These are phyloP conservation scores for Peziza echinospora DNA, from an alignment of 495 filamentous ascomycete species.

Conservation along the genomic window DNA sequence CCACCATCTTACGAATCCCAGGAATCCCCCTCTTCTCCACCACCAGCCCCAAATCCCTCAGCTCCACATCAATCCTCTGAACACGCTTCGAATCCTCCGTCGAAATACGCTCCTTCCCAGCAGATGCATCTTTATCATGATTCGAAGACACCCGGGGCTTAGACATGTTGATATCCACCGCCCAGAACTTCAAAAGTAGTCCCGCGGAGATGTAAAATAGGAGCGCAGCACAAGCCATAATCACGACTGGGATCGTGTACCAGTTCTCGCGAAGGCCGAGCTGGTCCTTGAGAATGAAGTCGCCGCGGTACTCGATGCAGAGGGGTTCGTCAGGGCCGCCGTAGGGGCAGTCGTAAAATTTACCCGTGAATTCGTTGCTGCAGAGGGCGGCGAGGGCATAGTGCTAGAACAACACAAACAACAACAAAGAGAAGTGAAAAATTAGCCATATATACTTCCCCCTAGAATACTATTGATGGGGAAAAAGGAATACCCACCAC, in stretches of 20 bases:
- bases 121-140: constrained; percentile 32
- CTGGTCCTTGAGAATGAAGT: constrained; percentile 37
- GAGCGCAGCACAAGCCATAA: constrained; percentile 33
- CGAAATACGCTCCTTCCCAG: constrained; percentile 39
- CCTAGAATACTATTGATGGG: background rate
- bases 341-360: constrained; percentile 46
- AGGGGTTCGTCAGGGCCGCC: constrained; percentile 35
- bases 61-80: constrained; percentile 34
- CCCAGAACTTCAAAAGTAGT: constrained; percentile 34
- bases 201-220: constrained; percentile 35
- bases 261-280: constrained; percentile 41
- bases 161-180: constrained; percentile 31
- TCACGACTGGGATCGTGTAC: constrained; percentile 39
- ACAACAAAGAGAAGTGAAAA: too few relatives aligned
- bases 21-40: constrained; percentile 37
- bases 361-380: constrained; percentile 45
- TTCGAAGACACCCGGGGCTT: constrained; percentile 32
- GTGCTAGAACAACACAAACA: too few relatives aligned
- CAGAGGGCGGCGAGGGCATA: constrained; percentile 45
- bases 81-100: constrained; percentile 27
- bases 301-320: constrained; percentile 44
- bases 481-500: constrained; percentile 20
- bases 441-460: constrained; percentile 4
- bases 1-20: constrained; percentile 26
- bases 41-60: constrained; percentile 37